Conservation (phyloP, 1,284 basidiomycete genomes). For the Marasmius sp. region DNA sequence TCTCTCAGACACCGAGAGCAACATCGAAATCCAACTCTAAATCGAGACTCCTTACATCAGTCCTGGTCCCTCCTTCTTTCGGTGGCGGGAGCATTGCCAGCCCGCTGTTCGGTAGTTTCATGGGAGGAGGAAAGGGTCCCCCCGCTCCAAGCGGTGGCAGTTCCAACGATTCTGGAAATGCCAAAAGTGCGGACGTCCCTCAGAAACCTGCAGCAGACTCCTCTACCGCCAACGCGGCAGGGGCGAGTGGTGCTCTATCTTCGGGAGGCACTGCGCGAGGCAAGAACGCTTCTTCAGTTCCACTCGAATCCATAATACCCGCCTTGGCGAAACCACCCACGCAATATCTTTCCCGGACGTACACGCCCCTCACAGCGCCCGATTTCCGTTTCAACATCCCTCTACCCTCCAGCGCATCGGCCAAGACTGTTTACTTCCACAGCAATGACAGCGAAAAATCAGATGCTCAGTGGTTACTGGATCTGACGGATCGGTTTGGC, state of each 20-base stretch:
- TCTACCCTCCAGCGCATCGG: conserved; percentile 33
- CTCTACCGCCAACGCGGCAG: conserved; percentile 18
- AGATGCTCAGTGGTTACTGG: conserved; percentile 56
- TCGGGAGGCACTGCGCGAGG: conserved; percentile 30
- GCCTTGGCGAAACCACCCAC: conserved; percentile 85
- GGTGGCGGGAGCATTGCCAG: conserved; percentile 37
- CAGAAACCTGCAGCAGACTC: background rate
- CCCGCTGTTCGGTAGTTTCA: conserved; percentile 18
- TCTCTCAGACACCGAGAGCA: background rate
- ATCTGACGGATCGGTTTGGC: conserved; percentile 84
- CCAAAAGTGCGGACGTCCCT: background rate
- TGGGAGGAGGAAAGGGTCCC: background rate
- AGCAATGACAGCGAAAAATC: conserved; percentile 42
- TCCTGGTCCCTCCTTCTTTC: conserved; percentile 3
- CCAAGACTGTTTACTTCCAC: conserved; percentile 54
- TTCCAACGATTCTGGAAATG: background rate
- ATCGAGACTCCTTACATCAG: conserved; percentile 16
- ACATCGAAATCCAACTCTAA: conserved; percentile 12
- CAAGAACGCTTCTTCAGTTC: conserved; percentile 62
- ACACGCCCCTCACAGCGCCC: conserved; percentile 65
- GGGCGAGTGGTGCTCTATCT: background rate
- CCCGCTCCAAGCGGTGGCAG: background rate
- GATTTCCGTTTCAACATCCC: conserved; percentile 66
- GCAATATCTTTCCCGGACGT: conserved; percentile 73
- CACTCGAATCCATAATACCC: conserved; percentile 89